Evolutionary conservation across 176 grass and related monocot genomes (phyloP).

Genomic region (Lolium rigidum): DNA sequence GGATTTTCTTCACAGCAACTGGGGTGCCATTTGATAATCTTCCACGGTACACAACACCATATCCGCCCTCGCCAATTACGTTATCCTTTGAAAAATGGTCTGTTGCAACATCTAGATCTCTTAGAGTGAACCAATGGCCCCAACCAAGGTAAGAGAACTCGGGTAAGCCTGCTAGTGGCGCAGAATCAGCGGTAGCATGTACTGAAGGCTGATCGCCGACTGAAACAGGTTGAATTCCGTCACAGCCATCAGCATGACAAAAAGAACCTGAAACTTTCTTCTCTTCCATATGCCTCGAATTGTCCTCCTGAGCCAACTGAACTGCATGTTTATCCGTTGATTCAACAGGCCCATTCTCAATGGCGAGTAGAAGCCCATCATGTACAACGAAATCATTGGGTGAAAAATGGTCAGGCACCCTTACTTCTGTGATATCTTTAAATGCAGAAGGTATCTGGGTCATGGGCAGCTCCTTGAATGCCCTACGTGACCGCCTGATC

Average conservation of each 20-base stretch:
- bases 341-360: slow-evolving; percentile 59
- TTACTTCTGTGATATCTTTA: slow-evolving; percentile 96
- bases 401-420: slow-evolving; percentile 56
- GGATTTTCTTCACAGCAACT: slow-evolving; percentile 89
- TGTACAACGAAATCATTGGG: slow-evolving; percentile 62
- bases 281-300: slow-evolving; percentile 54
- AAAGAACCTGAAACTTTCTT: slow-evolving; percentile 62
- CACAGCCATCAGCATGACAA: slow-evolving; percentile 36
- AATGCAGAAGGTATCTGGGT: slow-evolving; percentile 71
- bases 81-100: slow-evolving; percentile 91
- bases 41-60: slow-evolving; percentile 88
- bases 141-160: slow-evolving; percentile 94
- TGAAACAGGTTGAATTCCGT: slow-evolving; percentile 57
- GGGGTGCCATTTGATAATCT: slow-evolving; percentile 81
- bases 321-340: slow-evolving; percentile 57
- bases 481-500: slow-evolving; percentile 50
- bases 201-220: slow-evolving; percentile 48
- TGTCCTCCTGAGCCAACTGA: slow-evolving; percentile 58
- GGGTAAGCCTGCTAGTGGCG: slow-evolving; percentile 68
- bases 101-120: slow-evolving; percentile 87
- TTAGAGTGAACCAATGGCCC: slow-evolving; percentile 97
- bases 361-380: slow-evolving; percentile 63
- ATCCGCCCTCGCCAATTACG: slow-evolving; percentile 88
- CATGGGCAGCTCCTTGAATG: slow-evolving; percentile 59
- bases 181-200: slow-evolving; percentile 42